Evolutionary conservation across 257 asterid species (phyloP).

Genomic region (Rubia yunnanensis): DNA sequence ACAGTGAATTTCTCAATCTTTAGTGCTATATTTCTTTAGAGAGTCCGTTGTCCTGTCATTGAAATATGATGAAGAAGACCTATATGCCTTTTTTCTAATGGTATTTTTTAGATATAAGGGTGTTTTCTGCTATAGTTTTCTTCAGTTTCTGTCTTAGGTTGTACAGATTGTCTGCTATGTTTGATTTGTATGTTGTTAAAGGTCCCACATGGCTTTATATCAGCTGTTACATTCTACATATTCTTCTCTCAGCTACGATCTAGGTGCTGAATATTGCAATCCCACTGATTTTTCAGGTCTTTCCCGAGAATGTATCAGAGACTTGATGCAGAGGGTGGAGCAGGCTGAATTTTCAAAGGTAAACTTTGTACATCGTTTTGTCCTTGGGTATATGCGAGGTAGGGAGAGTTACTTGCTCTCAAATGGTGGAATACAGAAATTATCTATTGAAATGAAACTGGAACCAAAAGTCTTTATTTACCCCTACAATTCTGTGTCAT

Average conservation of each 20-base stretch:
- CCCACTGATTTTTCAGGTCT: conserved; percentile 47
- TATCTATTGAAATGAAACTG: not conserved
- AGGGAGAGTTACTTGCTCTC: not conserved
- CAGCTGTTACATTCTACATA: not conserved
- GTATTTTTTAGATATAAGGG: not conserved
- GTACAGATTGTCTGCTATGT: not conserved
- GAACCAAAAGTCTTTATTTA: not conserved
- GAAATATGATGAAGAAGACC: not conserved
- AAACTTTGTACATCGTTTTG: conserved; percentile 15
- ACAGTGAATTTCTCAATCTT: not conserved
- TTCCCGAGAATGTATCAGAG: conserved; percentile 70
- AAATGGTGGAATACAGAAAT: not conserved
- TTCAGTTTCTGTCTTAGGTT: not conserved
- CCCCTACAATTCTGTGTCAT: not conserved
- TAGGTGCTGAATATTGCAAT: not conserved
- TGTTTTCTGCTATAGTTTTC: not conserved
- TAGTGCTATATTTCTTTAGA: not conserved
- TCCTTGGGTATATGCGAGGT: conserved; percentile 4
- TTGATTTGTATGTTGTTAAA: not conserved
- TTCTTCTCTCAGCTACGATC: not conserved
- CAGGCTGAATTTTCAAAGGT: conserved; percentile 68
- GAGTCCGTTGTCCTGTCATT: too few relatives aligned
- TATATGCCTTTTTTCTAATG: not conserved
- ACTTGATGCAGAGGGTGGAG: conserved; percentile 69
- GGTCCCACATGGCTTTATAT: not conserved